phyloP scores from a whole-genome alignment of 768 basidiomycete genomes.

The Scleroderma citrinum region DNA sequence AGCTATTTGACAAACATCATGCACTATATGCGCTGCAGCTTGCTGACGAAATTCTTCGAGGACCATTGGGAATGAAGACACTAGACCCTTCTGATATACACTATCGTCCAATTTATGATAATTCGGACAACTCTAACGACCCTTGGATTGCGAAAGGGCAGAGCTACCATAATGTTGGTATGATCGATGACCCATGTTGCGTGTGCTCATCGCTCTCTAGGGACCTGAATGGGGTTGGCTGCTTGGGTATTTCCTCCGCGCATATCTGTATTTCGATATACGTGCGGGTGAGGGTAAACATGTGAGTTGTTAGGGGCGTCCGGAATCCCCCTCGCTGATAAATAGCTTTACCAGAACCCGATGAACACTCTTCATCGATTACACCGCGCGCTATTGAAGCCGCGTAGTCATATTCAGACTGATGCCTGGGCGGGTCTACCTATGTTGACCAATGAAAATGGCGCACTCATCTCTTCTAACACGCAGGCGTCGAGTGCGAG shows the following conservation, averaged over 20 bases:
- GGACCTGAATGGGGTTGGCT: slow-evolving; percentile 97
- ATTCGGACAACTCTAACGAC: slow-evolving; percentile 88
- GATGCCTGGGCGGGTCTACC: slow-evolving; percentile 94
- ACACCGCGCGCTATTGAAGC: slow-evolving; percentile 61
- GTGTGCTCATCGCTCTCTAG: slow-evolving; percentile 31
- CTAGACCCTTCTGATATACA: slow-evolving; percentile 83
- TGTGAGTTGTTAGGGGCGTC: slow-evolving; percentile 37
- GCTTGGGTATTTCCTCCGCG: slow-evolving; percentile 89
- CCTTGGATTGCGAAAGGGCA: slow-evolving; percentile 81
- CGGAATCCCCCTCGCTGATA: background rate
- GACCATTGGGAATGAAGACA: slow-evolving; percentile 95
- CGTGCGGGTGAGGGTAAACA: slow-evolving; percentile 59
- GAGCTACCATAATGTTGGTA: slow-evolving; percentile 85
- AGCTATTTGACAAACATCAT: slow-evolving; percentile 78
- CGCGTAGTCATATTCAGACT: slow-evolving; percentile 66
- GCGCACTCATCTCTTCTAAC: slow-evolving; percentile 75
- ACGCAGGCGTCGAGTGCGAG: slow-evolving; percentile 98
- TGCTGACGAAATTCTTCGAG: slow-evolving; percentile 77
- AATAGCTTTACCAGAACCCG: slow-evolving; percentile 43
- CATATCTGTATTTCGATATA: slow-evolving; percentile 85
- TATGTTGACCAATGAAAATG: slow-evolving; percentile 85
- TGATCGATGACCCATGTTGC: background rate
- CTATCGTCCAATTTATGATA: slow-evolving; percentile 90
- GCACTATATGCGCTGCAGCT: slow-evolving; percentile 75
- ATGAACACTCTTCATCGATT: slow-evolving; percentile 74